These are phyloP conservation scores for Elsinoe arachidis DNA, from an alignment of 2,329 filamentous ascomycete species.

Conservation along the genomic window DNA sequence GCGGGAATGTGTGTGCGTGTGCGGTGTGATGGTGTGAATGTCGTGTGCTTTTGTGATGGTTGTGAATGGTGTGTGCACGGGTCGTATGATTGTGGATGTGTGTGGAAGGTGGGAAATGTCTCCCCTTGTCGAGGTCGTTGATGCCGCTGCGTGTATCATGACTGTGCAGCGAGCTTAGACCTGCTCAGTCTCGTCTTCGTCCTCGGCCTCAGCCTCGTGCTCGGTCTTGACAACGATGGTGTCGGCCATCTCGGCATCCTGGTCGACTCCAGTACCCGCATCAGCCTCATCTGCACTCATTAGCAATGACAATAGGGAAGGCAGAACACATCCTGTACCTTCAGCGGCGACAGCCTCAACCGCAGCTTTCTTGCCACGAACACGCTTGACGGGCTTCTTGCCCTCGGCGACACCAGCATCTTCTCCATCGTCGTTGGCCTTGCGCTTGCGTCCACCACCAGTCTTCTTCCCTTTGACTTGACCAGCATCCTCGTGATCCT, in stretches of 20 bases:
- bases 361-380: not conserved
- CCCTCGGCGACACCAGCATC: no score
- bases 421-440: not conserved
- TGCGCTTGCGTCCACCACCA: not conserved
- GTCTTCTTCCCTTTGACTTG: not conserved
- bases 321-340: not conserved
- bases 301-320: not conserved
- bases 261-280: conserved; percentile 24
- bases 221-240: conserved; percentile 19
- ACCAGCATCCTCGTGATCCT: not conserved
- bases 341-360: not conserved
- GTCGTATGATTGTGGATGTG: no score
- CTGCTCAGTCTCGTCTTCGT: not conserved
- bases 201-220: not conserved
- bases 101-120: no score
- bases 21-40: no score
- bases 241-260: conserved; percentile 21
- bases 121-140: no score
- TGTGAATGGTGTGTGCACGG: no score
- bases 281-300: conserved; percentile 30
- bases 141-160: not conserved
- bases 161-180: no score
- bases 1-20: no score
- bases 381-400: not conserved
- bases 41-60: no score